These are phyloP conservation scores for Amanita muscaria DNA, from an alignment of 768 basidiomycete species.

Conservation along the genomic window DNA sequence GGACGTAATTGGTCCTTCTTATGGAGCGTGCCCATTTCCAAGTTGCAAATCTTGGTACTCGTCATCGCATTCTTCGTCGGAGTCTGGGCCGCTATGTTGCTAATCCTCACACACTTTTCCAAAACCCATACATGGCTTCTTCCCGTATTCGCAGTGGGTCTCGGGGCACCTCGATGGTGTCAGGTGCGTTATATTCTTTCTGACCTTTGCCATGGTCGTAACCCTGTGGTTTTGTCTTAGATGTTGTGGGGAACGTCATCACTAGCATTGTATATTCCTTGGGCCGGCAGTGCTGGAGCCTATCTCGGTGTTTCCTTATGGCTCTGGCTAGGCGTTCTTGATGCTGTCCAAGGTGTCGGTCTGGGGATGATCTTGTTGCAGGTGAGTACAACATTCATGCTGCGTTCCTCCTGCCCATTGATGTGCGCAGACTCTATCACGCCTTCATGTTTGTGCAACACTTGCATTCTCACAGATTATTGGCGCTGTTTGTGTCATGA, in stretches of 20 bases:
- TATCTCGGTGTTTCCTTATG: slow-evolving; percentile 87
- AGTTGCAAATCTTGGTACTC: slow-evolving; percentile 76
- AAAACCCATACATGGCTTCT: slow-evolving; percentile 95
- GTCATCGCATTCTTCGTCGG: slow-evolving; percentile 79
- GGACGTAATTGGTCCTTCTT: slow-evolving; percentile 95
- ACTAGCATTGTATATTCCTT: slow-evolving; percentile 86
- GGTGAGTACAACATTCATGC: slow-evolving; percentile 22
- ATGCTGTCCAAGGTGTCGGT: slow-evolving; percentile 91
- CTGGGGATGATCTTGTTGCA: slow-evolving; percentile 86
- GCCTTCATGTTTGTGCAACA: slow-evolving; percentile 90
- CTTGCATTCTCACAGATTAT: slow-evolving; percentile 86
- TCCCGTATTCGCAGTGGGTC: slow-evolving; percentile 90
- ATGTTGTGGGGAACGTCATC: slow-evolving; percentile 97
- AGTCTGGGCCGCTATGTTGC: slow-evolving; percentile 72
- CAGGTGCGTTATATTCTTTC: slow-evolving; percentile 41
- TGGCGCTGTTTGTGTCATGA: slow-evolving; percentile 85
- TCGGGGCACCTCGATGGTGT: slow-evolving; percentile 93
- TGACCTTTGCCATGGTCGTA: slow-evolving; percentile 2
- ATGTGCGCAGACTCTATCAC: slow-evolving; percentile 61
- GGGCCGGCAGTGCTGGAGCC: slow-evolving; percentile 80
- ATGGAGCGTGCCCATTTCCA: slow-evolving; percentile 76
- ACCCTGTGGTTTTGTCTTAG: slow-evolving; percentile 23
- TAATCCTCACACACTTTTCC: slow-evolving; percentile 74
- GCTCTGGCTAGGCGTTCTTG: slow-evolving; percentile 93
- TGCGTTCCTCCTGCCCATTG: slow-evolving; percentile 16